These are phyloP conservation scores for Cudoniella acicularis DNA, from an alignment of 495 filamentous ascomycete genomes.

Conservation along the genomic window DNA sequence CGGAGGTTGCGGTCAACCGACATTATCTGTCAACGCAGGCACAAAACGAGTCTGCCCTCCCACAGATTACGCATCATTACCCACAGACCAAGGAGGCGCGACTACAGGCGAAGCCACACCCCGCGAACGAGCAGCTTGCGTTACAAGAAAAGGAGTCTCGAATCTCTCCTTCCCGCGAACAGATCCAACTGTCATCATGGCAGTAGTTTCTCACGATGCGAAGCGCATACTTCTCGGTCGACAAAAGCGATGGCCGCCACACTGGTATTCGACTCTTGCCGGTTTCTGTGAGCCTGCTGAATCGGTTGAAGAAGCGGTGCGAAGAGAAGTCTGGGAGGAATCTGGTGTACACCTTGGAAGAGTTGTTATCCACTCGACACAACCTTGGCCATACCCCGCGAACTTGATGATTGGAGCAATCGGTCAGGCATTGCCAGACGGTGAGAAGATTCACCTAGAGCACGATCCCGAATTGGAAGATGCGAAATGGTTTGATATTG, in stretches of 20 bases:
- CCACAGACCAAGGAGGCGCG: conserved; percentile 57
- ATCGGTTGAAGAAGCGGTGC: conserved; percentile 89
- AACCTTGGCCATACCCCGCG: conserved; percentile 81
- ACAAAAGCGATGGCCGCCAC: conserved; percentile 73
- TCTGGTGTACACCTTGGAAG: conserved; percentile 78
- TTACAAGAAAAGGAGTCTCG: conserved; percentile 68
- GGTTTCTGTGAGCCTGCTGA: conserved; percentile 96
- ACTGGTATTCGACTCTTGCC: conserved; percentile 87
- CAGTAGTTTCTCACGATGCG: conserved; percentile 72
- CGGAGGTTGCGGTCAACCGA: conserved; percentile 78
- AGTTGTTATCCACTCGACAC: conserved; percentile 87
- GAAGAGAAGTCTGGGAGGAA: conserved; percentile 96
- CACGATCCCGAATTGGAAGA: conserved; percentile 90
- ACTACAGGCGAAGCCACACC: conserved; percentile 33
- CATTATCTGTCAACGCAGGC: conserved; percentile 81
- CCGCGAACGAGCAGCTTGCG: conserved; percentile 59
- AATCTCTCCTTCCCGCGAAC: conserved; percentile 92
- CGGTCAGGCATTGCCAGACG: conserved; percentile 75
- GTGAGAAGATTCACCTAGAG: conserved; percentile 76
- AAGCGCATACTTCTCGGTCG: conserved; percentile 80
- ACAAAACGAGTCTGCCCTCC: conserved; percentile 89
- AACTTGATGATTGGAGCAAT: conserved; percentile 95
- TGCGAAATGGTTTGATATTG: conserved; percentile 79
- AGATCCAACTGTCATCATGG: conserved; percentile 94
- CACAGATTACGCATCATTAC: conserved; percentile 73